phyloP scores from a whole-genome alignment of 2,329 filamentous ascomycete genomes.

The Delphinella strobiligena region DNA sequence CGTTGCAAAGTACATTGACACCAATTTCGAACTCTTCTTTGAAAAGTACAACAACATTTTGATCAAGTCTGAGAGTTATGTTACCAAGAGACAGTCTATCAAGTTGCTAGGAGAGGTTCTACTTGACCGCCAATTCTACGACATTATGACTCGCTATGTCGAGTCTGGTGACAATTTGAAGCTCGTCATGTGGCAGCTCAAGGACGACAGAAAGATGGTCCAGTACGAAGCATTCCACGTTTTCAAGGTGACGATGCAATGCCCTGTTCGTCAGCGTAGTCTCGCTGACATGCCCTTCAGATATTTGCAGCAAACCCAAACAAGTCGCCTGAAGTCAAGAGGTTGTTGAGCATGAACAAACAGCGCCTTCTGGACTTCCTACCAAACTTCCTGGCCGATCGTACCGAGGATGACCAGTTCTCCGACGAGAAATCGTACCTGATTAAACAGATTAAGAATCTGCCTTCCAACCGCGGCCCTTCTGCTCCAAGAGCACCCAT shows the following conservation, averaged over 20 bases:
- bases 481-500: not conserved
- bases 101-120: constrained; percentile 93
- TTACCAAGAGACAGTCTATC: constrained; percentile 95
- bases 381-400: constrained; percentile 82
- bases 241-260: constrained; percentile 55
- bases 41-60: constrained; percentile 76
- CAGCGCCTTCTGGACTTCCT: constrained; percentile 83
- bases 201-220: constrained; percentile 96
- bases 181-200: constrained; percentile 92
- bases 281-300: constrained; percentile 22
- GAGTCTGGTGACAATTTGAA: constrained; percentile 93
- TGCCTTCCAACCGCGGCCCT: constrained; percentile 13
- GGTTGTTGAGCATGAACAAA: constrained; percentile 91
- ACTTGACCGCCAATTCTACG: constrained; percentile 90
- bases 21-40: constrained; percentile 92
- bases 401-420: constrained; percentile 96
- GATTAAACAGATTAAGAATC: constrained; percentile 68
- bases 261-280: not conserved
- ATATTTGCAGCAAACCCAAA: constrained; percentile 98
- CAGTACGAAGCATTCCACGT: constrained; percentile 99
- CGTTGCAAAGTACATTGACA: constrained; percentile 73
- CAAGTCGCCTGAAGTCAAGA: constrained; percentile 91
- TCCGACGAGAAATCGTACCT: constrained; percentile 96
- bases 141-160: constrained; percentile 95
- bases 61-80: constrained; percentile 87